Conservation (phyloP, 352 stramenopile genomes). For the Nothophytophthora sp. region DNA sequence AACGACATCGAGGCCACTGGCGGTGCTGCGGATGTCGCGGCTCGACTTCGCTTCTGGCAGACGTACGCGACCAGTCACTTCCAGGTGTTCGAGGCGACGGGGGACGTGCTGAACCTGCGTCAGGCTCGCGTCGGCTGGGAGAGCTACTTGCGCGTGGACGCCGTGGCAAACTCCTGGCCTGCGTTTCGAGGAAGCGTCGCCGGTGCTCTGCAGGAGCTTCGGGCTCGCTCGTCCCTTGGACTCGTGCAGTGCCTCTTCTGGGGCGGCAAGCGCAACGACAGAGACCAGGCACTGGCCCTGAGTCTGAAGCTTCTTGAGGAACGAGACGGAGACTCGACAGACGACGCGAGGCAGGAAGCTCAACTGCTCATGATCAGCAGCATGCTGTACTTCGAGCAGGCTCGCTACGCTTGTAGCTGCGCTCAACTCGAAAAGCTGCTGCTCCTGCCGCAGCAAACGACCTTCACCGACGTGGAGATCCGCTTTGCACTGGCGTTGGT, state of each 20-base stretch:
- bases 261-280: constrained; percentile 22
- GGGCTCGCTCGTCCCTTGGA: constrained; percentile 29
- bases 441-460: background rate
- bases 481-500: constrained; percentile 35
- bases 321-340: too few relatives aligned
- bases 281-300: constrained; percentile 15
- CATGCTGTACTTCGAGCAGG: constrained; percentile 44
- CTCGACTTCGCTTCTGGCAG: constrained; percentile 54
- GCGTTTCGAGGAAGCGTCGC: constrained; percentile 11
- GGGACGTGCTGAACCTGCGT: constrained; percentile 38
- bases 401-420: constrained; percentile 13
- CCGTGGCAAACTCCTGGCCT: constrained; percentile 11
- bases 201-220: constrained; percentile 14
- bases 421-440: constrained; percentile 26
- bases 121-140: constrained; percentile 46
- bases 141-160: constrained; percentile 30
- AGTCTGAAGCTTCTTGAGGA: constrained; percentile 20
- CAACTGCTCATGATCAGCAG: constrained; percentile 43
- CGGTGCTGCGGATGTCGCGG: constrained; percentile 5
- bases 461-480: constrained; percentile 37
- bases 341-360: constrained; percentile 6
- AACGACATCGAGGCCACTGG: background rate
- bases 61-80: constrained; percentile 58
- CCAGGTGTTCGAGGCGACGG: constrained; percentile 49
- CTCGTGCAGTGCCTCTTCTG: constrained; percentile 48